These are phyloP conservation scores for Rhizopogon vinicolor DNA, from an alignment of 768 basidiomycete genomes.

Conservation along the genomic window DNA sequence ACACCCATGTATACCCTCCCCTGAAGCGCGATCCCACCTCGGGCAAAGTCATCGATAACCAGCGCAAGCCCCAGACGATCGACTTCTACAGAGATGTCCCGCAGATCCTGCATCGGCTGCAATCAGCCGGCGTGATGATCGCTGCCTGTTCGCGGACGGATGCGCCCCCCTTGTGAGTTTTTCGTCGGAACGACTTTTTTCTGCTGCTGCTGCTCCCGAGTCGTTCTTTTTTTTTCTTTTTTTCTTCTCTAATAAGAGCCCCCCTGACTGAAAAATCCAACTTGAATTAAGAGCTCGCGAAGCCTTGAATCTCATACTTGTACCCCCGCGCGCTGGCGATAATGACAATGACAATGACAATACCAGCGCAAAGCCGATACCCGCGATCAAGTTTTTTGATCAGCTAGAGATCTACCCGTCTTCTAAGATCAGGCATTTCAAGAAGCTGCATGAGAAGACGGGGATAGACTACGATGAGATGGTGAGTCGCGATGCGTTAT, in stretches of 20 bases:
- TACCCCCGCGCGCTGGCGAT: constrained; percentile 37
- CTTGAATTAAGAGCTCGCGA: constrained; percentile 55
- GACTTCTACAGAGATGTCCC: constrained; percentile 78
- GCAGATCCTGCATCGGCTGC: constrained; percentile 58
- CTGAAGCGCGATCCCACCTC: constrained; percentile 38
- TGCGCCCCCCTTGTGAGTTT: constrained; percentile 61
- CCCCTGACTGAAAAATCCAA: no score
- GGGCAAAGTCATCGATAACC: constrained; percentile 20
- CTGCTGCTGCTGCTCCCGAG: not conserved
- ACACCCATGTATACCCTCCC: constrained; percentile 65
- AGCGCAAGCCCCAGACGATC: constrained; percentile 30
- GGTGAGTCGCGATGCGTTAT: constrained; percentile 35
- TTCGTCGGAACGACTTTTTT: not conserved
- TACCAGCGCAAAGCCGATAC: constrained; percentile 24
- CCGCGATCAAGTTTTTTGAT: constrained; percentile 62
- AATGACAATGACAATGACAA: constrained; percentile 5
- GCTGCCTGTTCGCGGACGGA: constrained; percentile 74
- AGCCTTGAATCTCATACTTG: constrained; percentile 60
- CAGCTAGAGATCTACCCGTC: constrained; percentile 75
- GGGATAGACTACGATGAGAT: constrained; percentile 78
- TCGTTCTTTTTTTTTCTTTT: constrained; percentile 1
- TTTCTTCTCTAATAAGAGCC: no score
- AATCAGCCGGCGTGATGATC: constrained; percentile 43
- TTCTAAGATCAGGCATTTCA: constrained; percentile 82
- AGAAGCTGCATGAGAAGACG: constrained; percentile 63